Base-by-base conservation (phyloP, 805 yeast genomes). In the Saturnispora bothae region DNA sequence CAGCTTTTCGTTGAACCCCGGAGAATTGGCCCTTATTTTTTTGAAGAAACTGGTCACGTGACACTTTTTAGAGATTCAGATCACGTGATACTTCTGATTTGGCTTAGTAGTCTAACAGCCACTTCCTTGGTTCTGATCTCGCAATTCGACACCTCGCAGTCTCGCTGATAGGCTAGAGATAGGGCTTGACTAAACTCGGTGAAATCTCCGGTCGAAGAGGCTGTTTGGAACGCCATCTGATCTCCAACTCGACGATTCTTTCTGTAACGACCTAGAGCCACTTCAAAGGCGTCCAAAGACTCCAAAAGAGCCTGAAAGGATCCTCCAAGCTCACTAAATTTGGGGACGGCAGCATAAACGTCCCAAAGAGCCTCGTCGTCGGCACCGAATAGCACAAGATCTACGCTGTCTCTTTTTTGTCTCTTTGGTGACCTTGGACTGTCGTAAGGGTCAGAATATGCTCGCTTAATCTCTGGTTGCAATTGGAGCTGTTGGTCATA, bases 401-500 rank as follows among this genome's bases (percentile, higher is more conserved):
- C 27, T 5, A n/a, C 23, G 9, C 14, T 22, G 37, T 39, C 31
- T 30, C 32, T 20, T 22, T 32, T 26, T 19, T 21, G 36, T 21
- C 37, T 34, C 19, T 37, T 38, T 5, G 34, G 27, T 14, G 37
- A 25, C 5, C 32, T 16, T 28, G 15, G 8, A 16, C 19, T 17
- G 9, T 33, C 21, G 12, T 5, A 20, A 9, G 16, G 4, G 12
- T 28, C 27, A 30, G 21, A 15, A 8, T n/a, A 18, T 20, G 20
- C 27, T 16, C 39, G 8, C 23, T 22, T 23, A 18, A 8, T 14
- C 22, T 28, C 20, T 20, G 23, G 10, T 28, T 27, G 15, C 29
- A 15, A 22, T 31, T 10, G 10, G 9, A 52, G 28, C 28, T 26
- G 28, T n/a, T 26, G 28, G 28, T 92, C 97, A 56, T 92, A 92